Evolutionary conservation across 2,329 filamentous ascomycete species (phyloP), one percentile per base, ranked within the genome.

Genomic region (Alternaria postmessia): DNA sequence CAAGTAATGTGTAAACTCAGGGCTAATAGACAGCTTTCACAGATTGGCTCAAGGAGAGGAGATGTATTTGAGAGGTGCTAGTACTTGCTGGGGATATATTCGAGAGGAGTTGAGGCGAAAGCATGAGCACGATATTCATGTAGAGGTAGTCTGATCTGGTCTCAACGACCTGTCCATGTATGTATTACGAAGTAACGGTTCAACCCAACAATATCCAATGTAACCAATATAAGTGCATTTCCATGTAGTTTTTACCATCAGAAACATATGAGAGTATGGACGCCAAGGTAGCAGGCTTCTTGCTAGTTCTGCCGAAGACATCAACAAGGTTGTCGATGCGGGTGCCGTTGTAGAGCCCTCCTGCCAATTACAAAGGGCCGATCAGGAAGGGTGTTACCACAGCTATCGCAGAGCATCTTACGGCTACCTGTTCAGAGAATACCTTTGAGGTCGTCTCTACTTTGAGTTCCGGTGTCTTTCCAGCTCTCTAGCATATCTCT

Each of bases 161-260:
- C 46, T 49, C 32, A 49, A 49, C 46, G 32, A 24, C 46, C 12
- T 20, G n/a, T 36, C 32, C 32, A 38, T 36, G 46, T 49, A 38
- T 38, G 46, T 49, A 38, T 36, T 49, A 49, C 16, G 20, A 49
- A 49, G 46, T 49, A 26, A 49, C 46, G 32, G 46, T 49, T 49
- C 46, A 49, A 38, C 46, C 32, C 46, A 49, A 20, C n/a, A n/a
- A 49, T 11, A 24, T 49, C 14, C 3, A 26, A 26, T 49, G 46
- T 38, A 49, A 5, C 46, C 2, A 49, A 24, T 8, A n/a, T n/a
- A 24, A 18, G 14, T 36, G n/a, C 12, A 49, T 26, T n/a, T 7
- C 2, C 32, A 24, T 16, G 4, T 7, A 24, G 20, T 24, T 8
- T 12, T 5, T 3, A 24, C 14, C 18, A 22, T 12, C 11, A 9